Evolutionary conservation across 768 basidiomycete genomes (phyloP), one percentile per base, ranked within the genome.

Genomic region (Cystoderma amianthinum): DNA sequence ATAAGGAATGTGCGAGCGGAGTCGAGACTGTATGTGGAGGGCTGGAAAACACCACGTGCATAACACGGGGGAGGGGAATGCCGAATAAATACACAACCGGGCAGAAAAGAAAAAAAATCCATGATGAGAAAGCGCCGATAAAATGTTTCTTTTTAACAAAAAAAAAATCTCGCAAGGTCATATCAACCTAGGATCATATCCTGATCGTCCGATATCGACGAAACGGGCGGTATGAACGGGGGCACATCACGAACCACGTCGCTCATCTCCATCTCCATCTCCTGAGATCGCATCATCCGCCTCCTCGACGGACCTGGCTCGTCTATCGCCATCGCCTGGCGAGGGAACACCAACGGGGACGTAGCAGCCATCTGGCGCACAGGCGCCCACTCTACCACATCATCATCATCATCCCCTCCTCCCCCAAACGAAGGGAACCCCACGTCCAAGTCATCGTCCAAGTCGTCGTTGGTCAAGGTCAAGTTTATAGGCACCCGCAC

Each of bases 141-240:
- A n/a, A n/a, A n/a, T n/a, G n/a, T n/a, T n/a, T n/a, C n/a, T n/a
- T n/a, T n/a, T n/a, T n/a, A n/a, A n/a, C n/a, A n/a, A n/a, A n/a
- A n/a, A n/a, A n/a, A n/a, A n/a, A n/a, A n/a, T n/a, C n/a, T n/a
- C n/a, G n/a, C n/a, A n/a, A n/a, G n/a, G n/a, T 28, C 25, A 28
- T 28, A n/a, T 36, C 34, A 36, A 7, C 34, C 34, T 19, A 36
- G 17, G 17, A 36, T 19, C 34, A 36, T 36, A 19, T 36, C 34
- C 18, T 17, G 34, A 16, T 36, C 34, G 7, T 36, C 34, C 18
- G 34, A 36, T 16, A 19, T 36, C 18, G 34, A 36, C 34, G 12
- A 19, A 9, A 9, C 15, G 7, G 25, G 25, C n/a, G 25, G 25
- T 28, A 28, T 28, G n/a, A 28, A 36, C 12, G 18, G 34, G 9